Percentiles rank a stretch among this genome's conserved stretches.
Evolutionary conservation across 768 basidiomycete species (phyloP).

Genomic region (Leccinum imitatum): DNA sequence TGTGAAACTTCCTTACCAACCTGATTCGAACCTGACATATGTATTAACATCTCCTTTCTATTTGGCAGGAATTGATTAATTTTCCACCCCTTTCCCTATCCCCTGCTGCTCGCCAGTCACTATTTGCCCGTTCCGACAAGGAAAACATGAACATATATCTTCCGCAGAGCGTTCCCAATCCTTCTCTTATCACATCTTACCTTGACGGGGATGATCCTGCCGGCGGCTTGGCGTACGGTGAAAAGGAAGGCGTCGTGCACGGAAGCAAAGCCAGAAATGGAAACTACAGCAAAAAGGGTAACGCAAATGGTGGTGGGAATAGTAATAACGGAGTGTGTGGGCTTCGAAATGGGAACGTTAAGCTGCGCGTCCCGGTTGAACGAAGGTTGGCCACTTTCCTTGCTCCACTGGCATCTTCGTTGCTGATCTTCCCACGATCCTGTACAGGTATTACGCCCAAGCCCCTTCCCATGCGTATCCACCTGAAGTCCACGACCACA

Average conservation of each 20-base stretch:
- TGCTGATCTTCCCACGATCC: conserved; percentile 5
- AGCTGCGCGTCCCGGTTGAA: conserved; percentile 16
- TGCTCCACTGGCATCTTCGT: not conserved
- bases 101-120: conserved; percentile 13
- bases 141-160: conserved; percentile 19
- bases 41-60: not conserved
- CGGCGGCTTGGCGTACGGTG: conserved; percentile 15
- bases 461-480: conserved; percentile 73
- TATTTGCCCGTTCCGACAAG: conserved; percentile 11
- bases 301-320: conserved; percentile 25
- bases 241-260: conserved; percentile 9
- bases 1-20: not conserved
- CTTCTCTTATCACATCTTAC: conserved; percentile 18
- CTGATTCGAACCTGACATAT: not conserved
- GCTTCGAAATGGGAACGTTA: conserved; percentile 19
- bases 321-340: conserved; percentile 9
- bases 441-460: conserved; percentile 79
- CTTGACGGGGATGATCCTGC: conserved; percentile 30
- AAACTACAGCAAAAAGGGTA: conserved; percentile 13
- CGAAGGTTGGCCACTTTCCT: conserved; percentile 10
- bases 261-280: conserved; percentile 14
- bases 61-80: conserved; percentile 9
- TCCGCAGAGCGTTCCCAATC: conserved; percentile 16
- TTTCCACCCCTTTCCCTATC: conserved; percentile 17
- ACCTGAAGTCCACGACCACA: conserved; percentile 91